Base-by-base conservation (phyloP, 176 grass and related monocot species). In the Pharus latifolius region DNA sequence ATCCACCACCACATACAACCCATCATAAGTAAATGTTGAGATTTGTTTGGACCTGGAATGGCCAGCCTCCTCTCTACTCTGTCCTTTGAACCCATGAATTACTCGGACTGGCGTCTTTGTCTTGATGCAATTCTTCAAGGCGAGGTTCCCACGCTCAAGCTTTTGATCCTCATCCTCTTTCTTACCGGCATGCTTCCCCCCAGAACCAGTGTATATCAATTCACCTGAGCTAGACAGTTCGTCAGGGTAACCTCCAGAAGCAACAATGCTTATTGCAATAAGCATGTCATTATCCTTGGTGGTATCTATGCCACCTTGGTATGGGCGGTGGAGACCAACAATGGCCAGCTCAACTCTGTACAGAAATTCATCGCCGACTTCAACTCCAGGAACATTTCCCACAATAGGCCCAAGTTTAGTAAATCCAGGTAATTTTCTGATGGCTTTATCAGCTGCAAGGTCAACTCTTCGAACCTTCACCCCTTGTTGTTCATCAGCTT, bases 281-380 rank as follows among this genome's bases (percentile, higher is more conserved):
- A 11, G 67, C 43, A 47, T 28, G 33, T 49, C 81, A 63, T 78
- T 69, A 41, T 87, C 47, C 46, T 56, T 76, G 0, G 24, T 69
- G 22, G 45, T 77, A 70, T 90, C 87, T 58, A 90, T 98, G 56
- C 94, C 94, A 50, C 70, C 82, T 53, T 85, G 83, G 70, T 62
- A 84, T 30, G 57, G 67, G 4, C 75, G 77, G 42, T 93, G 89
- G 44, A 98, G 78, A 61, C 94, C 89, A 67, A 93, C 77, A 55
- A 90, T 72, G 38, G 76, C 67, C 28, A 93, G 79, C 71, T 93
- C 84, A 38, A 85, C 75, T 58, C 87, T 86, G 19, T 88, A 98
- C 2, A 82, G 46, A 41, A 93, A 98, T 47, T 93, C 84, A 44
- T 98, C 94, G 20, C 94, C 94, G 31, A 98, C 71, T 90, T 98